These are phyloP conservation scores for Candida hispaniensis DNA, from an alignment of 805 yeast genomes.

Conservation along the genomic window DNA sequence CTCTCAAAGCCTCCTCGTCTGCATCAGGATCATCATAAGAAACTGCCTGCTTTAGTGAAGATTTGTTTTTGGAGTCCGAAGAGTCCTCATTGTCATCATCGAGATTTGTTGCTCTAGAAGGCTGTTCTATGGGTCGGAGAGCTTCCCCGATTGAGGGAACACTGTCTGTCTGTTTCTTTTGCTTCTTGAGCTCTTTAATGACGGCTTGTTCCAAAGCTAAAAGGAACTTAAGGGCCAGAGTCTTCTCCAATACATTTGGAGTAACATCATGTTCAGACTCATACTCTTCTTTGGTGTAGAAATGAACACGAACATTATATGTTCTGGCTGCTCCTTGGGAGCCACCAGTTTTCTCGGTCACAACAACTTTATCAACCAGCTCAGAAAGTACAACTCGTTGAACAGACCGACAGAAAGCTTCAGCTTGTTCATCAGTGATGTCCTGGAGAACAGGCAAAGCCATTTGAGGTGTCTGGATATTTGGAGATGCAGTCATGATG, in stretches of 20 bases:
- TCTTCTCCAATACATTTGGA: slow-evolving; percentile 63
- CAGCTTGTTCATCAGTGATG: slow-evolving; percentile 79
- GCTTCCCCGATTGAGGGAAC: slow-evolving; percentile 33
- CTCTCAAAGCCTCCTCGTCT: slow-evolving; percentile 66
- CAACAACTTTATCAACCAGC: slow-evolving; percentile 72
- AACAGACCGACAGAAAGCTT: slow-evolving; percentile 82
- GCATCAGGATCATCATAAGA: slow-evolving; percentile 95
- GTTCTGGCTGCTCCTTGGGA: slow-evolving; percentile 40
- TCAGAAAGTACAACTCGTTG: slow-evolving; percentile 79
- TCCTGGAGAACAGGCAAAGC: slow-evolving; percentile 72
- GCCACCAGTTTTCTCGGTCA: slow-evolving; percentile 69
- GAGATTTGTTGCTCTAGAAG: slow-evolving; percentile 30
- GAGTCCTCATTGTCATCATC: slow-evolving; percentile 50
- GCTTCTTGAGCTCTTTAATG: slow-evolving; percentile 71
- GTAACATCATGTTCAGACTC: slow-evolving; percentile 80
- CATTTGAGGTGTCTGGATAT: slow-evolving; percentile 99
- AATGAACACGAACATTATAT: slow-evolving; percentile 61
- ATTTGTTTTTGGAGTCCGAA: slow-evolving; percentile 47
- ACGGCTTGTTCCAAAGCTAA: slow-evolving; percentile 60
- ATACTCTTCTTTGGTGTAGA: slow-evolving; percentile 70
- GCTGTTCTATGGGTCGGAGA: too few relatives aligned
- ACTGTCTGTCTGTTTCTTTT: slow-evolving; percentile 40
- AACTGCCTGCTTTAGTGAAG: slow-evolving; percentile 70
- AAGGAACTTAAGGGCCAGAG: slow-evolving; percentile 57
- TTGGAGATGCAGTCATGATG: slow-evolving; percentile 95